Conservation (phyloP, 768 basidiomycete genomes). For the Butyriboletus loyo region DNA sequence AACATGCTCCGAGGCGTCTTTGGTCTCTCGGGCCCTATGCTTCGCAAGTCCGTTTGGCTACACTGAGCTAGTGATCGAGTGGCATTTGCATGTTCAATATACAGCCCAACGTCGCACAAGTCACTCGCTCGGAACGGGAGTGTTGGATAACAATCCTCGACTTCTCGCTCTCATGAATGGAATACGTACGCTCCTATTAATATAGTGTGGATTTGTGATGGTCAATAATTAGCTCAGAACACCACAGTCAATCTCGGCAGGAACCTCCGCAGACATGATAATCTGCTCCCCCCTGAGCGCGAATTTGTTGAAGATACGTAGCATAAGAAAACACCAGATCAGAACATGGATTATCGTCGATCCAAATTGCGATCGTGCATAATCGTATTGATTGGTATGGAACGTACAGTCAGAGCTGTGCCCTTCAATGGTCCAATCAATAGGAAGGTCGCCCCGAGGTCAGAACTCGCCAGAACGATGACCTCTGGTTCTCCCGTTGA, state of each 20-base stretch:
- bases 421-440: too few relatives aligned
- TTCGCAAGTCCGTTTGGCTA: neutral
- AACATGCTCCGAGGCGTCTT: neutral
- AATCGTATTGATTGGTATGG: neutral
- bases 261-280: too few relatives aligned
- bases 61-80: neutral
- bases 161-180: slow-evolving; percentile 1
- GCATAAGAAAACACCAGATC: neutral
- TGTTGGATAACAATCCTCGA: neutral
- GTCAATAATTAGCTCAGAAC: too few relatives aligned
- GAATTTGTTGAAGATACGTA: neutral
- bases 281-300: neutral
- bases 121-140: neutral
- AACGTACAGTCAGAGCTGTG: too few relatives aligned
- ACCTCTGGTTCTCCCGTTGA: neutral
- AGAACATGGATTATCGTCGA: neutral
- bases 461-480: neutral
- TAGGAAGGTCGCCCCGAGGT: neutral
- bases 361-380: neutral
- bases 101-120: neutral
- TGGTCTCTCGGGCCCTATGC: neutral
- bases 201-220: slow-evolving; percentile 5
- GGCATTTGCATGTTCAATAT: neutral
- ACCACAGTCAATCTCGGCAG: neutral
- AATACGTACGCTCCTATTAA: slow-evolving; percentile 1